These are phyloP conservation scores for Phaseolus lunatus DNA, from an alignment of 306 rosid genomes.

Conservation along the genomic window DNA sequence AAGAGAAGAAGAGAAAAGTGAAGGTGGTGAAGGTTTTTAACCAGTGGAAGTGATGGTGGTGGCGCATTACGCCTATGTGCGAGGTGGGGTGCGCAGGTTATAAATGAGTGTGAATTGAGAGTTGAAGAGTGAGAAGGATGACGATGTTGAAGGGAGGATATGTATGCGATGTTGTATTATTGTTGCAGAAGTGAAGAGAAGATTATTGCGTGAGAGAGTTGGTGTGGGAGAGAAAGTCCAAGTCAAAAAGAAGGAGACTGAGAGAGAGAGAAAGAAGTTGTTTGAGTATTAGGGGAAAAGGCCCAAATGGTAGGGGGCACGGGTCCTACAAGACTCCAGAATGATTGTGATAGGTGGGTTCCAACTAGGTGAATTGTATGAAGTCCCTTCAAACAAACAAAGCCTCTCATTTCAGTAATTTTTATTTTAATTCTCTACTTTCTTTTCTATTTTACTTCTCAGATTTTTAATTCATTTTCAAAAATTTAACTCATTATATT, in stretches of 20 bases:
- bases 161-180: neutral
- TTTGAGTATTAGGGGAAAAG: conserved; percentile 47
- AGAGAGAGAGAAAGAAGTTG: conserved; percentile 48
- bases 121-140: neutral
- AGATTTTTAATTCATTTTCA: no score
- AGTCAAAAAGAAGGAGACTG: neutral
- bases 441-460: no score
- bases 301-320: conserved; percentile 14
- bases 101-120: conserved; percentile 11
- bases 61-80: conserved; percentile 65
- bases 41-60: conserved; percentile 23
- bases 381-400: neutral
- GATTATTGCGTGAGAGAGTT: conserved; percentile 40
- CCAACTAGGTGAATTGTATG: neutral
- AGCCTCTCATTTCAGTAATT: neutral
- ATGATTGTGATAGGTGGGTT: conserved; percentile 52
- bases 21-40: conserved; percentile 58
- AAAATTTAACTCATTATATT: no score
- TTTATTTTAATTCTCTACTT: no score
- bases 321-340: conserved; percentile 48
- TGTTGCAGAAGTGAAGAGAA: conserved; percentile 18
- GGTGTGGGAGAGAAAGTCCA: conserved; percentile 14
- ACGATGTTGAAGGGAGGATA: neutral
- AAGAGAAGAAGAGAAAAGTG: conserved; percentile 62
- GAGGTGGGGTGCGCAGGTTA: conserved; percentile 36